Percentiles rank a stretch among this genome's conserved stretches.
phyloP scores from a whole-genome alignment of 805 yeast species.

The Yamadazyma sp. region DNA sequence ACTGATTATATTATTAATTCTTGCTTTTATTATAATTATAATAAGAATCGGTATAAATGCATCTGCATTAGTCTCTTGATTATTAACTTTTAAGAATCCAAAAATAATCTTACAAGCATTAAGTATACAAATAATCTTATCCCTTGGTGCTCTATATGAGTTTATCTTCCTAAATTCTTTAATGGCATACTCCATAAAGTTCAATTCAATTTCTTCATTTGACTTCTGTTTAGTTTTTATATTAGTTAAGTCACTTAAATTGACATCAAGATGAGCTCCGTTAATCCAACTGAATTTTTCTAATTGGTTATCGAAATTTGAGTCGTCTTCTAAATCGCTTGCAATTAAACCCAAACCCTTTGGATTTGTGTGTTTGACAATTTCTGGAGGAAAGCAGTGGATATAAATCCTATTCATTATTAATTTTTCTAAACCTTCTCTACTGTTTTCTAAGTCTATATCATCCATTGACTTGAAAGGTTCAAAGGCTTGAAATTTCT shows the following conservation, averaged over 20 bases:
- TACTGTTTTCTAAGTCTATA: conserved; percentile 61
- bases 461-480: conserved; percentile 71
- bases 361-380: conserved; percentile 25
- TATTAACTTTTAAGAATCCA: conserved; percentile 74
- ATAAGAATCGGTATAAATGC: conserved; percentile 88
- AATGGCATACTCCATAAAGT: conserved; percentile 61
- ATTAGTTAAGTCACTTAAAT: conserved; percentile 38
- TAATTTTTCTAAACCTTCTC: conserved; percentile 90
- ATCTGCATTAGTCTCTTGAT: conserved; percentile 81
- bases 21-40: conserved; percentile 69
- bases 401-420: conserved; percentile 83
- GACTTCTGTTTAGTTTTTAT: conserved; percentile 9
- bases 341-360: conserved; percentile 41
- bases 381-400: conserved; percentile 76
- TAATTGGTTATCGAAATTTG: conserved; percentile 46
- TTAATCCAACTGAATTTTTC: conserved; percentile 69
- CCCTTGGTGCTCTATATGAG: conserved; percentile 88
- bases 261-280: conserved; percentile 77
- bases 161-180: conserved; percentile 75
- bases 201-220: conserved; percentile 20
- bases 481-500: conserved; percentile 56
- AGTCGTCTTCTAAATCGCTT: conserved; percentile 64
- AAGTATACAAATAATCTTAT: conserved; percentile 84
- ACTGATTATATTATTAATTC: conserved; percentile 63
- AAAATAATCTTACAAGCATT: conserved; percentile 92